phyloP scores from a whole-genome alignment of 306 rosid species.

The Cicer judaicum region DNA sequence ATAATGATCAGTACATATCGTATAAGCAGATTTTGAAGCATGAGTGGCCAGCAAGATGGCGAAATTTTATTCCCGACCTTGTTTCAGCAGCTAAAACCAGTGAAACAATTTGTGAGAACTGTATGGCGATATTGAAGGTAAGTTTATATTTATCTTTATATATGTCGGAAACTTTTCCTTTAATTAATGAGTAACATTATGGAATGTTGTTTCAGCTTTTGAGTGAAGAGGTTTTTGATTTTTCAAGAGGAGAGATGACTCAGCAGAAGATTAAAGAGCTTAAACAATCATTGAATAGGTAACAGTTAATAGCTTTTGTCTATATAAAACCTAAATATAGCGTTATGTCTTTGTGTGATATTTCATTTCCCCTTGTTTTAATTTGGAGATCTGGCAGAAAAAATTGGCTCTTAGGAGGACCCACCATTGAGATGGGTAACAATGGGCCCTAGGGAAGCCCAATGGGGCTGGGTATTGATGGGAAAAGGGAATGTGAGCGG shows the following conservation, averaged over 20 bases:
- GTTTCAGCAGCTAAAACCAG: conserved; percentile 91
- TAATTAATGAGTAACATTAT: conserved; percentile 23
- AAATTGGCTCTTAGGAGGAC: not conserved
- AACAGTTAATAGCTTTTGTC: conserved; percentile 25
- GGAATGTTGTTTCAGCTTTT: conserved; percentile 48
- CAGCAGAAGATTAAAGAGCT: conserved; percentile 63
- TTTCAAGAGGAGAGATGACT: conserved; percentile 65
- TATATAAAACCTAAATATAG: not conserved
- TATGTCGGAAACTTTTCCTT: conserved; percentile 20
- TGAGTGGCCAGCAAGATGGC: conserved; percentile 98
- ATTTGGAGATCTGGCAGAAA: not conserved
- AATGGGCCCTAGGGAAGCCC: not conserved
- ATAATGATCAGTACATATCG: not conserved
- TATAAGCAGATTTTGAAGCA: conserved; percentile 87
- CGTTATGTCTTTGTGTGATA: not conserved
- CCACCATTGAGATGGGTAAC: not conserved
- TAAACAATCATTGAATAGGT: conserved; percentile 74
- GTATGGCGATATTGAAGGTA: conserved; percentile 94
- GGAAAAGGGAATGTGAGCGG: not conserved
- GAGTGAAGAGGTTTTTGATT: conserved; percentile 67
- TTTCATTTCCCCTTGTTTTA: conserved; percentile 27
- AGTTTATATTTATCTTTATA: conserved; percentile 18
- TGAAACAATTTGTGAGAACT: conserved; percentile 95
- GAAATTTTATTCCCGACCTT: conserved; percentile 89
- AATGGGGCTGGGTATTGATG: not conserved